Evolutionary conservation across 768 basidiomycete species (phyloP), one percentile per base, ranked within the genome.

Genomic region (Russula dissimulans): DNA sequence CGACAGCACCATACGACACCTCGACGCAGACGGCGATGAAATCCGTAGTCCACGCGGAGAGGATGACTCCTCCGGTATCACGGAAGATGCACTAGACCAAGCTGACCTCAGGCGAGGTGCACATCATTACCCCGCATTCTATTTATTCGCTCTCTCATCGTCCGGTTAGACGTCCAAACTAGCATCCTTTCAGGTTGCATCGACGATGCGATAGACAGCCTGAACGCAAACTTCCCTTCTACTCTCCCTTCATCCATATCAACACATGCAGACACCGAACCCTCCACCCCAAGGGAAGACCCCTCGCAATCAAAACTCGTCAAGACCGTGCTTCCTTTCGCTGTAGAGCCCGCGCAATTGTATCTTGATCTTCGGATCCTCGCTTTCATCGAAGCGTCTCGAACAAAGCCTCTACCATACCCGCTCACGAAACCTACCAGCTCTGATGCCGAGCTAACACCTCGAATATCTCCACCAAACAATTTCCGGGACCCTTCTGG

Each of bases 291-390:
- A 43, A 59, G 31, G 50, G 42, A 45, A 41, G 62, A 71, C 34
- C 56, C 57, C 55, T 60, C 75, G 67, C 61, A 62, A 22, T 72
- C 66, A 42, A 74, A 66, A 29, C 70, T 69, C 39, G 71, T 79
- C 45, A 72, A 79, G 57, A 86, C 82, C 63, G 70, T 80, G 22
- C 74, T 81, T 29, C 73, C 82, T 3, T 86, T 82, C 1, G 86
- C 91, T 6, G 77, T 85, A 31, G 78, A 86, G 49, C 87, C 92
- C n/a, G 71, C 76, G 1, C 90, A 93, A 66, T 78, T 95, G 54
- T 75, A 77, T 17, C 79, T 97, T 62, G 94, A 97, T 69, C 83
- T 97, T 42, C 87, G 86, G 52, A 89, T 97, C 50, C 85, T 89
- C 44, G 81, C 83, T 2, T 97, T 97, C 74, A 85, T 90, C 67